Evolutionary conservation across 352 stramenopile species (phyloP).

Genomic region (Phytophthora citricola): DNA sequence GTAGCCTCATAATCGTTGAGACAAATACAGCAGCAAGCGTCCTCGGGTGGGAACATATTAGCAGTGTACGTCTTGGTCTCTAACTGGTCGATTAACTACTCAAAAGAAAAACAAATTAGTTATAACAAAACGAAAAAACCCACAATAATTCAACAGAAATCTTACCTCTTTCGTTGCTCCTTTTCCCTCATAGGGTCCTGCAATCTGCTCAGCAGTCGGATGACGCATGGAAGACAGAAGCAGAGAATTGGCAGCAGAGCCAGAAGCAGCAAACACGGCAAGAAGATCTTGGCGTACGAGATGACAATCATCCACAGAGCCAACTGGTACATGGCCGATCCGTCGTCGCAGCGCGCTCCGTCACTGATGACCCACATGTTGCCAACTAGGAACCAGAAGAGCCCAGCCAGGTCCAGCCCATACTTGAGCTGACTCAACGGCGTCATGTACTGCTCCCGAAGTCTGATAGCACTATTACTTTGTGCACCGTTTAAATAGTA

Average conservation of each 20-base stretch:
- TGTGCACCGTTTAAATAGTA: constrained; percentile 73
- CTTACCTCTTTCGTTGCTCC: constrained; percentile 80
- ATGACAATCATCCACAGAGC: constrained; percentile 94
- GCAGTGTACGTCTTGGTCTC: constrained; percentile 61
- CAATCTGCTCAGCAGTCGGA: constrained; percentile 90
- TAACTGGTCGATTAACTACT: constrained; percentile 72
- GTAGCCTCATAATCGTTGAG: constrained; percentile 87
- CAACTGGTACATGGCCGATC: constrained; percentile 80
- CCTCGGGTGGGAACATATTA: constrained; percentile 76
- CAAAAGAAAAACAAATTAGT: constrained; percentile 10
- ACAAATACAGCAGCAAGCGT: constrained; percentile 93
- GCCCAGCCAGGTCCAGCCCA: constrained; percentile 69
- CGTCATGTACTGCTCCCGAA: constrained; percentile 74
- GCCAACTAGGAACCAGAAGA: constrained; percentile 90
- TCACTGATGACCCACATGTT: constrained; percentile 92
- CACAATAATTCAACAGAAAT: background rate
- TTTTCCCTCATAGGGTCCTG: constrained; percentile 89
- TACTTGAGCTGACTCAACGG: constrained; percentile 85
- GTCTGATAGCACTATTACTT: constrained; percentile 62
- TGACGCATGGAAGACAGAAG: constrained; percentile 94
- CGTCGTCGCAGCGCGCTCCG: constrained; percentile 79
- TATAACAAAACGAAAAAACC: constrained; percentile 4
- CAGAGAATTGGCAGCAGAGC: constrained; percentile 92
- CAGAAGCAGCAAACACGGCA: constrained; percentile 91
- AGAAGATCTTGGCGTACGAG: constrained; percentile 93